A percentile compares a stretch with the other conserved stretches of the same genome.
These are phyloP conservation scores for Hemileccinum impolitum DNA, from an alignment of 768 basidiomycete genomes.

Conservation along the genomic window DNA sequence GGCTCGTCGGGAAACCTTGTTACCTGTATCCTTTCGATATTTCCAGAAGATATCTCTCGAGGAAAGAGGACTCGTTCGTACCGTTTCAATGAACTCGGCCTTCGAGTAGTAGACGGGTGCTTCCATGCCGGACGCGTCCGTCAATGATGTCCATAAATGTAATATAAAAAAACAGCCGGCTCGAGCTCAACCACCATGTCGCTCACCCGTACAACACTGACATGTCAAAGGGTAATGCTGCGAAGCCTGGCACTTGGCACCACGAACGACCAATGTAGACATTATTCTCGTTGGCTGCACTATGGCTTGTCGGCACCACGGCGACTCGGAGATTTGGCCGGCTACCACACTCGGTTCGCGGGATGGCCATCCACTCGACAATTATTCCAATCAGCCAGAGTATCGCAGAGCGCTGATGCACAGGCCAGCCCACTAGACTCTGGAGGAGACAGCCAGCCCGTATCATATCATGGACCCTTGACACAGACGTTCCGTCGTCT, in stretches of 20 bases:
- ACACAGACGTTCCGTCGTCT: constrained; percentile 69
- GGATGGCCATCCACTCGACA: constrained; percentile 1
- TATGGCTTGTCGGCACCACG: not conserved
- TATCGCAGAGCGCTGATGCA: not conserved
- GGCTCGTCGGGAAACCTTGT: constrained; percentile 91
- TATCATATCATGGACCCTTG: constrained; percentile 69
- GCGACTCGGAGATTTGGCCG: not conserved
- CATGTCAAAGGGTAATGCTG: constrained; percentile 8
- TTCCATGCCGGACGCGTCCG: constrained; percentile 48
- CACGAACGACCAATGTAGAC: constrained; percentile 3
- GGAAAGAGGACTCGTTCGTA: constrained; percentile 30
- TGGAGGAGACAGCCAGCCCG: constrained; percentile 3
- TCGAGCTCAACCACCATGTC: constrained; percentile 1
- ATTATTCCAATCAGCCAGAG: constrained; percentile 13
- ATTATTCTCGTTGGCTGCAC: constrained; percentile 1
- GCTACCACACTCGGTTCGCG: not conserved
- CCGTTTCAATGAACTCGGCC: constrained; percentile 87
- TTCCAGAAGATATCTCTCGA: constrained; percentile 3
- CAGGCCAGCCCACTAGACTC: constrained; percentile 5
- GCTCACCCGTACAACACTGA: constrained; percentile 2
- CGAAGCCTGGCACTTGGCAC: constrained; percentile 4
- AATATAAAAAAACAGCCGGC: not conserved
- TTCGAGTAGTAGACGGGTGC: constrained; percentile 76
- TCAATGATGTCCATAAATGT: constrained; percentile 1
- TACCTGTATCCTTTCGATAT: constrained; percentile 76